Conservation (phyloP, 2,329 filamentous ascomycete species). For the Fusarium napiforme region DNA sequence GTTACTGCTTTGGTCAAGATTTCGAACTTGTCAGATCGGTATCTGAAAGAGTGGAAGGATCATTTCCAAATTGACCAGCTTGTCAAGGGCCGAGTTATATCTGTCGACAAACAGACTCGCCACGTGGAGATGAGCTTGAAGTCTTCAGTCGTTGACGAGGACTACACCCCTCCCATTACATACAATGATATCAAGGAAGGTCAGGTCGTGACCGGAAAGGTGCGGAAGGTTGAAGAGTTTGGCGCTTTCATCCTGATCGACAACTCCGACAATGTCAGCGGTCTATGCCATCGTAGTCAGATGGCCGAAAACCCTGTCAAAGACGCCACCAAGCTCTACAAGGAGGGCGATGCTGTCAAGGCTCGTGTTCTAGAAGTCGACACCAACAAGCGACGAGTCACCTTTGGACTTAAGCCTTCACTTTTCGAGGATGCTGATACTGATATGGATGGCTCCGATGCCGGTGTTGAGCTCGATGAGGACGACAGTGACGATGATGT, state of each 20-base stretch:
- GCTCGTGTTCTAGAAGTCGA: conserved; percentile 87
- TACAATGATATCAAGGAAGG: conserved; percentile 82
- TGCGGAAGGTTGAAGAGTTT: conserved; percentile 94
- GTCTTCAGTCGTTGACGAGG: conserved; percentile 81
- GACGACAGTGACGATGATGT: conserved; percentile 63
- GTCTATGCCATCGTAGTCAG: conserved; percentile 90
- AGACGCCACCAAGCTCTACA: conserved; percentile 90
- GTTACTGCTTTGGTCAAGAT: conserved; percentile 87
- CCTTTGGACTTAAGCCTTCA: conserved; percentile 91
- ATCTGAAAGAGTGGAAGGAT: conserved; percentile 95
- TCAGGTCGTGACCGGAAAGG: conserved; percentile 86
- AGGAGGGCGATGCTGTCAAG: conserved; percentile 92
- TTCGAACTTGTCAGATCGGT: conserved; percentile 88
- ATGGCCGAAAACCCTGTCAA: conserved; percentile 86
- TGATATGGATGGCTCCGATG: conserved; percentile 62
- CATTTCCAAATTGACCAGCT: conserved; percentile 89
- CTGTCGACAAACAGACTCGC: conserved; percentile 73
- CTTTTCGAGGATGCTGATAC: conserved; percentile 78
- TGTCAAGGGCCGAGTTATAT: conserved; percentile 85
- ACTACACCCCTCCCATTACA: conserved; percentile 78
- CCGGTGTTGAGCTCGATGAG: conserved; percentile 60
- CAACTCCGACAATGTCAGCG: conserved; percentile 87
- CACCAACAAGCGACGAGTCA: conserved; percentile 78
- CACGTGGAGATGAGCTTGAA: conserved; percentile 90
- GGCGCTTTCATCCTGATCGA: conserved; percentile 95